These are phyloP conservation scores for Chrysosporium queenslandicum DNA, from an alignment of 2,329 filamentous ascomycete species.

Conservation along the genomic window DNA sequence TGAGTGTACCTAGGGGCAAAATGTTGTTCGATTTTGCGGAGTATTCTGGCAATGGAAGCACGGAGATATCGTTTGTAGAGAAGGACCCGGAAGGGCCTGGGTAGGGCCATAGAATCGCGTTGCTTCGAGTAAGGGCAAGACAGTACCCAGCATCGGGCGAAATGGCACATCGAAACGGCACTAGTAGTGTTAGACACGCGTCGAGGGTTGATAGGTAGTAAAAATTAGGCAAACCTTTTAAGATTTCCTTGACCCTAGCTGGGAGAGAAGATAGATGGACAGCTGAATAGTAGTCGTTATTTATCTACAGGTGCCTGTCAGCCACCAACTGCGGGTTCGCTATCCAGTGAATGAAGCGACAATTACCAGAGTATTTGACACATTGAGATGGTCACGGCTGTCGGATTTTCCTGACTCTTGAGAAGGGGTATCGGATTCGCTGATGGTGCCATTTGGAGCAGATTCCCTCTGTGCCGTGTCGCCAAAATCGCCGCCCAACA, in stretches of 20 bases:
- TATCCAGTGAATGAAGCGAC: background rate
- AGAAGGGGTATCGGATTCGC: conserved; percentile 27
- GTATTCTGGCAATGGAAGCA: conserved; percentile 66
- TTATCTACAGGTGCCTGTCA: conserved; percentile 49
- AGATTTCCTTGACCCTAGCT: conserved; percentile 59
- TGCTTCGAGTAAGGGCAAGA: conserved; percentile 66
- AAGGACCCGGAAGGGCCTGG: conserved; percentile 26
- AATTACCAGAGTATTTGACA: conserved; percentile 32
- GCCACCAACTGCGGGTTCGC: conserved; percentile 2
- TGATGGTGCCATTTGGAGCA: background rate
- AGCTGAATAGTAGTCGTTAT: conserved; percentile 73
- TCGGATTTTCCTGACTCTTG: conserved; percentile 32
- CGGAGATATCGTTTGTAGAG: conserved; percentile 57
- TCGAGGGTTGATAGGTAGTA: conserved; percentile 1
- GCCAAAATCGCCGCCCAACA: background rate
- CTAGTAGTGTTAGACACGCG: conserved; percentile 33
- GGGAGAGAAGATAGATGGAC: conserved; percentile 76
- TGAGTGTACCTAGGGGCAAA: conserved; percentile 71
- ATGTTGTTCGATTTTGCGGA: conserved; percentile 56
- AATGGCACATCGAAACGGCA: conserved; percentile 55
- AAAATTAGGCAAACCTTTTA: conserved; percentile 42
- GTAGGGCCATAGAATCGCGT: conserved; percentile 89
- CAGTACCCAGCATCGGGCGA: conserved; percentile 60
- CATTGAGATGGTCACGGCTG: conserved; percentile 25
- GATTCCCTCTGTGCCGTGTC: background rate